phyloP scores from a whole-genome alignment of 805 yeast genomes.

The Starmerella apis region DNA sequence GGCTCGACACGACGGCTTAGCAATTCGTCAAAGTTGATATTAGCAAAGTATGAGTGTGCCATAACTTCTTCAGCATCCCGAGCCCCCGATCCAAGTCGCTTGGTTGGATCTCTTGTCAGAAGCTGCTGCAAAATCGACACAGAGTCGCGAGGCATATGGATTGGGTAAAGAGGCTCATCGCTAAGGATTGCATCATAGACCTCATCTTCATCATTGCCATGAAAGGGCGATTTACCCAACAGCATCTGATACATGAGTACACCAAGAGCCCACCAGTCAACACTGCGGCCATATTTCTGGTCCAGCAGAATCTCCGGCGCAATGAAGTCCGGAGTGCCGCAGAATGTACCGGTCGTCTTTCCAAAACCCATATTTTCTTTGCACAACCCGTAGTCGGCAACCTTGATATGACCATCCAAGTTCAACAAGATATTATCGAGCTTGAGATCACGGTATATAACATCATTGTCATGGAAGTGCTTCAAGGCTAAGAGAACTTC shows the following conservation, averaged over 20 bases:
- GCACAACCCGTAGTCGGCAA: constrained; percentile 96
- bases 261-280: constrained; percentile 99
- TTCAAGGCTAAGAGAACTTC: constrained; percentile 86
- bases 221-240: constrained; percentile 90
- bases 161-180: constrained; percentile 94
- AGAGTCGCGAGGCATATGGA: constrained; percentile 93
- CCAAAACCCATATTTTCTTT: constrained; percentile 85
- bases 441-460: constrained; percentile 91
- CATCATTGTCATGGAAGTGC: constrained; percentile 90
- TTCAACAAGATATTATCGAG: constrained; percentile 87
- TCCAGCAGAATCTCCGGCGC: constrained; percentile 96
- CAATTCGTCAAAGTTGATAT: constrained; percentile 83
- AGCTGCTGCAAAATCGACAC: constrained; percentile 87
- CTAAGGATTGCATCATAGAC: constrained; percentile 91
- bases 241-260: constrained; percentile 93
- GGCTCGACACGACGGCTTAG: constrained; percentile 62
- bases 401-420: constrained; percentile 84
- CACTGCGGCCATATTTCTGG: constrained; percentile 84
- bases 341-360: constrained; percentile 68
- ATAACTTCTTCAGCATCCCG: constrained; percentile 86
- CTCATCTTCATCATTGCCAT: constrained; percentile 95
- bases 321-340: constrained; percentile 99
- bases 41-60: constrained; percentile 89
- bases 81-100: constrained; percentile 77
- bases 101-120: constrained; percentile 75